Base-by-base conservation (phyloP, 2,329 filamentous ascomycete species). In the Alternaria arbusti region DNA sequence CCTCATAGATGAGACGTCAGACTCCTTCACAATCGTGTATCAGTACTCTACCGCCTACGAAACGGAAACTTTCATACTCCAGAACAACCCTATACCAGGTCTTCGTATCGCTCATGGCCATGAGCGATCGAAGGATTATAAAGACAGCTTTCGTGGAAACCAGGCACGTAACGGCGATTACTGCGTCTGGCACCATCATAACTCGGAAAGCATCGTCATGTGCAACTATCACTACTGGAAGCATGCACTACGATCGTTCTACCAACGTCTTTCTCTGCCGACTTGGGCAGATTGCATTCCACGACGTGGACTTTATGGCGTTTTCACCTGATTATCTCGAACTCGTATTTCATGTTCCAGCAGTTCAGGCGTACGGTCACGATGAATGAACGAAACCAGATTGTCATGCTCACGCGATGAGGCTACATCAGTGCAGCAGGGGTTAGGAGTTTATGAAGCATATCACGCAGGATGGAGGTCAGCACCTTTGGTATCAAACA, bases 81-180 rank as follows among this genome's bases (percentile, higher is more conserved):
- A 64, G 52, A 30, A 49, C 51, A 50, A 63, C 50, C 36, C 44
- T 57, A 40, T 17, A 64, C 52, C n/a, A 51, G 56, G 32, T 36
- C 51, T 17, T 36, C 46, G 26, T 25, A 54, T 51, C 46, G 45
- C 51, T 45, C 61, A 51, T 61, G 43, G 49, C 46, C 43, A 55
- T 50, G 59, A 47, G 60, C 40, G 47, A 61, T 57, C 17, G 23
- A 55, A 46, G 45, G 46, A 63, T 40, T 54, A 49, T 52, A 63
- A 68, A 59, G 52, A 69, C 63, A 65, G 64, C 68, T 51, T 58
- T 26, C 40, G 70, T 65, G 63, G 59, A 57, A 67, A 45, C 61
- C 59, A 66, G 60, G 40, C 57, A 58, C 28, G 30, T 32, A 45
- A 49, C n/a, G 58, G 52, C 59, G 43, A 26, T 49, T 49, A 15